Conservation (phyloP, 306 rosid species). For the Psophocarpus tetragonolobus region DNA sequence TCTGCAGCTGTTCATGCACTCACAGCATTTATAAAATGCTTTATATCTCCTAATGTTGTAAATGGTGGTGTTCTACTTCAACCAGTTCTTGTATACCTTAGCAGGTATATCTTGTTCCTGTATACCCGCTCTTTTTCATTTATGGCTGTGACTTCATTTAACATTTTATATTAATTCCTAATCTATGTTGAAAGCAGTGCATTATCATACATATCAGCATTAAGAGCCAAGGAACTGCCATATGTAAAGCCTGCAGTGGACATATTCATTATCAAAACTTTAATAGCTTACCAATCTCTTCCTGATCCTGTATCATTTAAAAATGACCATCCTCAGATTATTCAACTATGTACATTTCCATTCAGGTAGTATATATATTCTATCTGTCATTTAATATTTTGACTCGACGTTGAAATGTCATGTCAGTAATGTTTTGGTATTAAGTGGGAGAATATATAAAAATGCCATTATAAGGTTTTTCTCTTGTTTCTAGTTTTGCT, state of each 20-base stretch:
- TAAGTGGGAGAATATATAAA: slow-evolving; percentile 9
- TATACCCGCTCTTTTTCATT: neutral
- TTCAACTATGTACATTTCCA: slow-evolving; percentile 84
- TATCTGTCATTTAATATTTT: slow-evolving; percentile 14
- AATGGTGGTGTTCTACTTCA: slow-evolving; percentile 74
- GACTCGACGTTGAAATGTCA: slow-evolving; percentile 8
- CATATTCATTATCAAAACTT: slow-evolving; percentile 61
- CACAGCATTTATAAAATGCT: slow-evolving; percentile 81
- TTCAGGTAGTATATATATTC: slow-evolving; percentile 66
- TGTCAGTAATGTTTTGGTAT: slow-evolving; percentile 1
- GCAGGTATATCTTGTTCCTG: slow-evolving; percentile 57
- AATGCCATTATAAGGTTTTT: slow-evolving; percentile 4
- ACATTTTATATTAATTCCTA: slow-evolving; percentile 24
- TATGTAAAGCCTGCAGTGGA: slow-evolving; percentile 66
- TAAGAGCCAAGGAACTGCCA: slow-evolving; percentile 66
- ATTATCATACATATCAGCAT: slow-evolving; percentile 63
- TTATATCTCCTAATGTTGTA: slow-evolving; percentile 56
- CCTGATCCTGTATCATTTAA: slow-evolving; percentile 81
- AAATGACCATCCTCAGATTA: slow-evolving; percentile 77
- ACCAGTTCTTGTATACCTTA: slow-evolving; percentile 88
- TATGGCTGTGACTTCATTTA: slow-evolving; percentile 22
- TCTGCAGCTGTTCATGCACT: slow-evolving; percentile 95
- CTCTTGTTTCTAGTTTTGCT: slow-evolving; percentile 12
- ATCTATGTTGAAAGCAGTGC: slow-evolving; percentile 66
- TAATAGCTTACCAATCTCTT: slow-evolving; percentile 87